Evolutionary conservation across 306 rosid species (phyloP), one percentile per base, ranked within the genome.

Genomic region (Trichosanthes cucumerina): DNA sequence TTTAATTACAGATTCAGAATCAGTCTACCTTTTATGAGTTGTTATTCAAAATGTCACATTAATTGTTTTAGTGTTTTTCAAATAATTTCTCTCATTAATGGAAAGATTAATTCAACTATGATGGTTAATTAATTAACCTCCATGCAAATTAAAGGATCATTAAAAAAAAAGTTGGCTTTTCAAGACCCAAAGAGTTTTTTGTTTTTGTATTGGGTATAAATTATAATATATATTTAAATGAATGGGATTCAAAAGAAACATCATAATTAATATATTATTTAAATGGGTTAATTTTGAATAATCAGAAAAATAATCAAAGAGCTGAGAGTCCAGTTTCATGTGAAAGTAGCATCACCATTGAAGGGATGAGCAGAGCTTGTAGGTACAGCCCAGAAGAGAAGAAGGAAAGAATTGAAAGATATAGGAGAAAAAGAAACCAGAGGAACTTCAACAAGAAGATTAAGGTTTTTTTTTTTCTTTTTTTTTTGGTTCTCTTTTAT

Each of bases 391-490:
- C 98, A 0, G 93, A 92, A 75, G 98, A 96, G 87, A 96, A 90
- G 91, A 96, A 88, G 38, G 84, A 86, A 44, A 88, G 93, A 77
- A 92, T 96, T 74, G 96, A 96, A 80, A 92, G 98, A 82, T 96
- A 96, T 43, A 86, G 84, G 81, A 87, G 15, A 83, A 96, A 92
- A 85, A 91, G 96, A 77, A 89, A 86, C 80, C 91, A 84, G 83
- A 90, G 99, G 86, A 96, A 96, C 86, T 96, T 96, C 91, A 91
- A 84, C 90, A 96, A 92, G 89, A 96, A 90, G 83, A 91, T 96
- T 58, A 92, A 96, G 99, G 99, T 90, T 28, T 13, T 36, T 7
- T 34, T 3, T 63, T 6, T 6, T 28, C 2, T 13, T 14, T 59
- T 3, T 4, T 58, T 39, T 15, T 53, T 50, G 2, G 57, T 52